Conservation (phyloP, 352 stramenopile genomes). For the Pythium brassicae region DNA sequence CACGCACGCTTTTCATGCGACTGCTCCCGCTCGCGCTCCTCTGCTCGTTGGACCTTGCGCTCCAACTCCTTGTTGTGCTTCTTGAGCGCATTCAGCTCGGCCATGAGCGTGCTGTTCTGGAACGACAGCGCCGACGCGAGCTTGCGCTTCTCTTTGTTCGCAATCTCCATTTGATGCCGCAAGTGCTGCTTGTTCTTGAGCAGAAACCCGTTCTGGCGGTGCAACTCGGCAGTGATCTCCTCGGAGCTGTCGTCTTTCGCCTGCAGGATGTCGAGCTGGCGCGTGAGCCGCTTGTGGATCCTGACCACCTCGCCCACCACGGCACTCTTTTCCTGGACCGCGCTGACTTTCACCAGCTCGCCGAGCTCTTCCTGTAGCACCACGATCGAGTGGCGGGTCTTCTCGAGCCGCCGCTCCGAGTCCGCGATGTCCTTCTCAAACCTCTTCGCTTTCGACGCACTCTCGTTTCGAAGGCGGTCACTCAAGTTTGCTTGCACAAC, state of each 20-base stretch:
- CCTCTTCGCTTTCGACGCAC: constrained; percentile 31
- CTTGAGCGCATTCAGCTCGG: constrained; percentile 56
- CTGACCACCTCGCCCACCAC: constrained; percentile 57
- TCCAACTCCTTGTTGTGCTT: constrained; percentile 69
- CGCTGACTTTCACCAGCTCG: constrained; percentile 50
- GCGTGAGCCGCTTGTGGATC: constrained; percentile 57
- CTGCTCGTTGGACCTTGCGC: constrained; percentile 15
- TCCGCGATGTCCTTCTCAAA: constrained; percentile 33
- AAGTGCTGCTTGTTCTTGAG: constrained; percentile 74
- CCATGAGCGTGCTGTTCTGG: constrained; percentile 64
- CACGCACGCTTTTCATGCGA: background rate
- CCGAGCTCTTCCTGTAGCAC: constrained; percentile 64
- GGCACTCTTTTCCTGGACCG: constrained; percentile 57
- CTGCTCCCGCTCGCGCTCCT: constrained; percentile 10
- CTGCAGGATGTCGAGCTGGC: constrained; percentile 50
- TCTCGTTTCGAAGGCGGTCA: constrained; percentile 51
- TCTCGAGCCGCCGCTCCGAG: constrained; percentile 33
- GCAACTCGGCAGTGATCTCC: constrained; percentile 62
- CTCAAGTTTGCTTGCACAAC: constrained; percentile 67
- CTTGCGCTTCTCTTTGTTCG: constrained; percentile 65
- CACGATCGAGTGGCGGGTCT: constrained; percentile 47
- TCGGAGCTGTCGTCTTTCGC: constrained; percentile 41
- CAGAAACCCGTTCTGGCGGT: constrained; percentile 71
- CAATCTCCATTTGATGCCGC: constrained; percentile 53
- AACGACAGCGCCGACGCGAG: constrained; percentile 61